A percentile compares a stretch with the other conserved stretches of the same genome.
Conservation (phyloP, 305 asterid species). For the Plantago rigida region DNA sequence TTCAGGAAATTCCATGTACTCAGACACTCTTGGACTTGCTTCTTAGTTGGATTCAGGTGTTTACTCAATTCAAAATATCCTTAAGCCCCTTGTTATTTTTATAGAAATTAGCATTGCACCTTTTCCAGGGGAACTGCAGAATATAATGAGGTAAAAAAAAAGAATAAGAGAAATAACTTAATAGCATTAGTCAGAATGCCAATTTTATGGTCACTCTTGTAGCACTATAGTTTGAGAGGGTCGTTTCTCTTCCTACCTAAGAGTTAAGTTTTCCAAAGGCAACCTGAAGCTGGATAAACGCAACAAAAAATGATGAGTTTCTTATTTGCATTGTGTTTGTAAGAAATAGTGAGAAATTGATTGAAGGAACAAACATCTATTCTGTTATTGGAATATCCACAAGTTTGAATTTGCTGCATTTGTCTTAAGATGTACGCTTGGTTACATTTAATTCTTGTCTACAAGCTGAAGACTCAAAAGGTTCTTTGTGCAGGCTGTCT, state of each 20-base stretch:
- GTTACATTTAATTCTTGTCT: not conserved
- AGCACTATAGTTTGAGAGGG: too few species aligned
- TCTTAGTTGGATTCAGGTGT: slow-evolving; percentile 87
- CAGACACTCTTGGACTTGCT: slow-evolving; percentile 59
- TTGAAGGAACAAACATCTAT: not conserved
- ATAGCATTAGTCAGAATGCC: not conserved
- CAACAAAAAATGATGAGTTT: slow-evolving; percentile 8
- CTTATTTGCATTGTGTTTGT: not conserved
- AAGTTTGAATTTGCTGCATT: slow-evolving; percentile 4
- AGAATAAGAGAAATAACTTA: not conserved
- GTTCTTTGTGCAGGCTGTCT: slow-evolving; percentile 59
- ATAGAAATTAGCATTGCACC: not conserved
- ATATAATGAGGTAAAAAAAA: not conserved
- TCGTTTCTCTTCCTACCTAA: too few species aligned
- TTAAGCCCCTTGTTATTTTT: slow-evolving; percentile 19
- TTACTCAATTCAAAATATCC: slow-evolving; percentile 9
- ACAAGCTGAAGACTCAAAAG: not conserved
- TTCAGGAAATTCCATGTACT: slow-evolving; percentile 52
- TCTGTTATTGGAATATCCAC: slow-evolving; percentile 1
- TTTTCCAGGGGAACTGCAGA: slow-evolving; percentile 2
- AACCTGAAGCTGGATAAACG: too few species aligned
- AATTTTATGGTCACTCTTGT: too few species aligned
- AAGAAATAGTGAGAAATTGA: slow-evolving; percentile 4
- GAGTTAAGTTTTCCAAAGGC: too few species aligned
- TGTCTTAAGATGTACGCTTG: not conserved